A percentile compares a stretch with the other conserved stretches of the same genome.
Conservation (phyloP, 2,329 filamentous ascomycete species). For the Venturia asperata region DNA sequence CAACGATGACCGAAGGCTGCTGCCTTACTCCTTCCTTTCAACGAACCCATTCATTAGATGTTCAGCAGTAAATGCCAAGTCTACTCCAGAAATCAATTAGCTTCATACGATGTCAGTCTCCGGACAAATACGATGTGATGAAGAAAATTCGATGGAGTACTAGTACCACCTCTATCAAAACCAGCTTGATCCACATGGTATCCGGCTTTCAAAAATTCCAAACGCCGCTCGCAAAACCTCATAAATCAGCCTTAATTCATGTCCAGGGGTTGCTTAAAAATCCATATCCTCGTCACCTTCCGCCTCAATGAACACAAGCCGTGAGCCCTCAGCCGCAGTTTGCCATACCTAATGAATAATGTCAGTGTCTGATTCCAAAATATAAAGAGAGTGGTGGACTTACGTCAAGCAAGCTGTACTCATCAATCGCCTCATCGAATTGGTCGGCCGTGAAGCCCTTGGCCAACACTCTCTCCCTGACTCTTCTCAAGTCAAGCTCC, state of each 20-base stretch:
- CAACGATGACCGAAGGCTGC: too few relatives aligned
- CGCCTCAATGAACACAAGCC: slow-evolving; percentile 49
- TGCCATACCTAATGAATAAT: slow-evolving; percentile 43
- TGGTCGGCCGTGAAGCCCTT: slow-evolving; percentile 97
- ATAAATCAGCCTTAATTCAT: background rate
- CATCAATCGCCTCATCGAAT: slow-evolving; percentile 76
- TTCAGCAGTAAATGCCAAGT: too few relatives aligned
- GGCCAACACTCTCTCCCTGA: slow-evolving; percentile 84
- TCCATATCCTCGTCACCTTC: slow-evolving; percentile 33
- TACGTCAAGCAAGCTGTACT: slow-evolving; percentile 84
- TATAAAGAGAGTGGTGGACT: slow-evolving; percentile 41
- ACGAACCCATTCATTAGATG: too few relatives aligned
- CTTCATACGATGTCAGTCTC: too few relatives aligned
- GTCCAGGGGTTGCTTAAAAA: background rate
- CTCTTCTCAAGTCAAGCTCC: slow-evolving; percentile 79
- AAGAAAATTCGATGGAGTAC: background rate
- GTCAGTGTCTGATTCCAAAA: slow-evolving; percentile 27
- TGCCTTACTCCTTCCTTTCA: too few relatives aligned
- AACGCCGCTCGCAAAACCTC: background rate
- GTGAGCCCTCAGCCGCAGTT: slow-evolving; percentile 47
- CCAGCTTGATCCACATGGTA: background rate
- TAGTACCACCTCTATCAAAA: background rate
- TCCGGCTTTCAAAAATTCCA: background rate
- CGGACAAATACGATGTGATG: too few relatives aligned
- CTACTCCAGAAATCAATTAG: too few relatives aligned